phyloP scores from a whole-genome alignment of 345 rosid species.

The Rhodamnia rubescens region DNA sequence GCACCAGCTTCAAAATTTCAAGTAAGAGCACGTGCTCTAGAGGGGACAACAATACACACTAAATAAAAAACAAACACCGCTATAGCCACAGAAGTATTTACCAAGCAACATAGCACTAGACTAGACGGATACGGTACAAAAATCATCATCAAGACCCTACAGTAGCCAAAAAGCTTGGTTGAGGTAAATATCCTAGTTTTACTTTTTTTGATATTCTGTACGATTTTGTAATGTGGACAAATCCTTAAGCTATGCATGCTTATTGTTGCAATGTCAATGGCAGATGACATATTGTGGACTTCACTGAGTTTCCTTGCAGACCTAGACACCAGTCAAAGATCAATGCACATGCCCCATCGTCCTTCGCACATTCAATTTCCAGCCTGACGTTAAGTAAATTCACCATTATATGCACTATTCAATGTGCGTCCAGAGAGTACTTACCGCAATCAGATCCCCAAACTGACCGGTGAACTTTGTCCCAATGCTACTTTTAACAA shows the following conservation, averaged over 20 bases:
- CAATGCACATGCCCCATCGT: neutral
- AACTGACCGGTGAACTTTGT: constrained; percentile 96
- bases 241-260: neutral
- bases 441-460: constrained; percentile 91
- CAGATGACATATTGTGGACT: neutral
- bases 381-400: neutral
- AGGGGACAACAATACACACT: neutral
- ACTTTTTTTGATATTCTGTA: neutral
- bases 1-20: neutral
- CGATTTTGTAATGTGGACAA: neutral
- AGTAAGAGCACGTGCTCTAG: neutral
- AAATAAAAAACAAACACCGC: neutral
- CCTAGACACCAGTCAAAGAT: neutral
- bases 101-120: neutral
- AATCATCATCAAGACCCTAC: neutral
- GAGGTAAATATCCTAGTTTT: neutral
- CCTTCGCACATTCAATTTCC: neutral
- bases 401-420: neutral
- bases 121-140: neutral
- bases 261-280: neutral
- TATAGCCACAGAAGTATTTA: neutral
- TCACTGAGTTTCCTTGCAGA: neutral
- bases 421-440: constrained; percentile 9
- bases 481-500: constrained; percentile 89
- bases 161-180: neutral